Evolutionary conservation across 352 stramenopile genomes (phyloP).

Genomic region (Globisporangium middletonii): DNA sequence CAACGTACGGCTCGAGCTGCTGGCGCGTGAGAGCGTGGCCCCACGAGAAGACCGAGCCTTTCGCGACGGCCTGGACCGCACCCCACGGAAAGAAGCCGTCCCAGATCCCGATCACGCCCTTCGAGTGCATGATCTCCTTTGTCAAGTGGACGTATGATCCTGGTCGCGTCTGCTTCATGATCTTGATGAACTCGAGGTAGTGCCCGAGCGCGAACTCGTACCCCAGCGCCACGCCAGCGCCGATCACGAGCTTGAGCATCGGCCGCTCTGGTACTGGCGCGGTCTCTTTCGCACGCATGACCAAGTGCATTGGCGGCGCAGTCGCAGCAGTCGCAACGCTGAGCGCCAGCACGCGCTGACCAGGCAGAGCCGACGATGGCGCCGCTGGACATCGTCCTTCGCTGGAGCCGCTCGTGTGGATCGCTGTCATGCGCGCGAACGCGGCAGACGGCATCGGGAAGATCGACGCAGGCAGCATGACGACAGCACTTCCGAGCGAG

Average conservation of each 20-base stretch:
- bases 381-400: not conserved
- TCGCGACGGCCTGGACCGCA: slow-evolving; percentile 82
- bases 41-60: slow-evolving; percentile 90
- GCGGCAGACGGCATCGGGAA: not conserved
- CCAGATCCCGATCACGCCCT: slow-evolving; percentile 88
- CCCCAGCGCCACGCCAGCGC: slow-evolving; percentile 73
- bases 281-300: slow-evolving; percentile 4
- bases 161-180: slow-evolving; percentile 89
- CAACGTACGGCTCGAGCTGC: slow-evolving; percentile 50
- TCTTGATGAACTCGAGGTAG: slow-evolving; percentile 93
- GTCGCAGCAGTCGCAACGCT: slow-evolving; percentile 7
- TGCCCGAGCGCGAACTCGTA: slow-evolving; percentile 89
- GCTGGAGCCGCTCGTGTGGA: not conserved
- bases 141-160: slow-evolving; percentile 76
- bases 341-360: slow-evolving; percentile 13
- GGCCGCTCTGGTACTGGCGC: slow-evolving; percentile 35
- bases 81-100: slow-evolving; percentile 94
- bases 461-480: slow-evolving; percentile 12
- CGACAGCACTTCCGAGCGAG: not conserved
- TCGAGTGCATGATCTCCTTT: slow-evolving; percentile 80
- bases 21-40: slow-evolving; percentile 73
- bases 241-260: slow-evolving; percentile 78
- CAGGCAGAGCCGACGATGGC: not conserved
- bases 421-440: not conserved
- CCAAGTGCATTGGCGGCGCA: slow-evolving; percentile 17